Conservation (phyloP, 2,329 filamentous ascomycete species). For the Aspergillus sp. region DNA sequence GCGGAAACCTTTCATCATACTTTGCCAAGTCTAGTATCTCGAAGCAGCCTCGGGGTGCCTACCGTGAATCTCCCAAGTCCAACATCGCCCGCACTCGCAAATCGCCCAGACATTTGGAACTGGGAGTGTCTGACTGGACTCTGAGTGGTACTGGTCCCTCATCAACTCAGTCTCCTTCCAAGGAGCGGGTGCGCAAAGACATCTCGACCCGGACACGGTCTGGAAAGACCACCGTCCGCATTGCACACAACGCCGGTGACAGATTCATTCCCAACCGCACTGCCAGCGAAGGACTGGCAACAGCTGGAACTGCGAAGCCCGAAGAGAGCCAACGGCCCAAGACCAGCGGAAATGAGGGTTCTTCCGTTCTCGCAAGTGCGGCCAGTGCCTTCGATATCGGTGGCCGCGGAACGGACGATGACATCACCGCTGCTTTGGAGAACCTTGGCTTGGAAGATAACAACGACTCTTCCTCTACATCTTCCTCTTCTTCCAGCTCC, state of each 20-base stretch:
- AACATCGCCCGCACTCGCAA: slow-evolving; percentile 69
- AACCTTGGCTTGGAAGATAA: slow-evolving; percentile 73
- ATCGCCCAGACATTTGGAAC: slow-evolving; percentile 81
- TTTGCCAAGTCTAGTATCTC: slow-evolving; percentile 61
- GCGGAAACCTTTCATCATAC: slow-evolving; percentile 72
- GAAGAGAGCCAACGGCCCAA: slow-evolving; percentile 74
- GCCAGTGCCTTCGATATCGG: slow-evolving; percentile 62
- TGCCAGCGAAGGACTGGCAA: slow-evolving; percentile 82
- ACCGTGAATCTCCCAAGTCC: slow-evolving; percentile 89
- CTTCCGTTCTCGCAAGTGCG: slow-evolving; percentile 70
- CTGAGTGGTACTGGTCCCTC: slow-evolving; percentile 74
- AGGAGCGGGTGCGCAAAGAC: slow-evolving; percentile 54
- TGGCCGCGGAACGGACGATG: slow-evolving; percentile 61
- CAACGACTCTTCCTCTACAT: slow-evolving; percentile 49
- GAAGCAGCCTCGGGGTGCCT: slow-evolving; percentile 40
- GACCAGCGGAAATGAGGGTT: slow-evolving; percentile 65
- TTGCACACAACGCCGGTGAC: slow-evolving; percentile 68
- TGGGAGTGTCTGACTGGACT: slow-evolving; percentile 88
- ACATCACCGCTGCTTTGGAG: slow-evolving; percentile 74
- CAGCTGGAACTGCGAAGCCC: slow-evolving; percentile 77
- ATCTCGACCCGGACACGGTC: slow-evolving; percentile 45
- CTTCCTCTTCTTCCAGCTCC: slow-evolving; percentile 22
- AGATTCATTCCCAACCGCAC: slow-evolving; percentile 93
- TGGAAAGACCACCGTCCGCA: slow-evolving; percentile 69
- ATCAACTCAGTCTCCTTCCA: slow-evolving; percentile 53